A percentile compares a stretch with the other conserved stretches of the same genome.
Conservation (phyloP, 2,329 filamentous ascomycete species). For the Sarocladium strictum region DNA sequence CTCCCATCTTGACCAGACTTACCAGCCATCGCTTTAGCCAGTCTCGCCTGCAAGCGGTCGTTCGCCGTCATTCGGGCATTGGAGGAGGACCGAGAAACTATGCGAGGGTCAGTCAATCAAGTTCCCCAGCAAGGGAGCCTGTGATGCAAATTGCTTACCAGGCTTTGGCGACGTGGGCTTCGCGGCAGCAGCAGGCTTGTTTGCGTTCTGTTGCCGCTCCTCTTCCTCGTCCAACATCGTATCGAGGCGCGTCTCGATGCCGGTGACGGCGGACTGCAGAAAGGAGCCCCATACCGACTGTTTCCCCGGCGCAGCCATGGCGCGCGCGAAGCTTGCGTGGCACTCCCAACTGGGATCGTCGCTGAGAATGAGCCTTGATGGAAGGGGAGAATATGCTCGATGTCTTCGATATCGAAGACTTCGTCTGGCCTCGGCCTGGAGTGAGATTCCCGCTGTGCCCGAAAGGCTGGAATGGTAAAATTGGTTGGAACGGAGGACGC, state of each 20-base stretch:
- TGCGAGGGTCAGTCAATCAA: background rate
- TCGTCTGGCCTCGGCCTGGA: background rate
- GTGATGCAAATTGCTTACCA: conserved; percentile 1
- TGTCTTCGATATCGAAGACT: background rate
- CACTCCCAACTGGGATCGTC: too few relatives aligned
- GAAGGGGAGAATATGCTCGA: background rate
- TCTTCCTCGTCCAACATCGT: conserved; percentile 64
- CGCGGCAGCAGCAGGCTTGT: conserved; percentile 17
- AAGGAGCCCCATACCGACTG: conserved; percentile 68
- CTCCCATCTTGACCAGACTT: conserved; percentile 50
- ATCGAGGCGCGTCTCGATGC: conserved; percentile 88
- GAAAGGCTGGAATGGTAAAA: background rate
- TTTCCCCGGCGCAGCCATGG: conserved; percentile 46
- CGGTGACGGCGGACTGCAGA: conserved; percentile 84
- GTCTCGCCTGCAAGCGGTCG: conserved; percentile 80
- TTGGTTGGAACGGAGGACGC: background rate
- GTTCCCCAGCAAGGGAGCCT: background rate
- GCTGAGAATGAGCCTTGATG: background rate
- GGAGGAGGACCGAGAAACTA: conserved; percentile 55
- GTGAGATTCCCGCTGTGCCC: background rate
- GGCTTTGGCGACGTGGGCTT: conserved; percentile 16
- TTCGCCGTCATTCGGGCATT: conserved; percentile 62
- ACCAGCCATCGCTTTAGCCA: conserved; percentile 80
- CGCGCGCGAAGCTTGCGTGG: conserved; percentile 10
- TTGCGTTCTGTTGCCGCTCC: conserved; percentile 22